Evolutionary conservation across 2,329 filamentous ascomycete genomes (phyloP), one percentile per base, ranked within the genome.

Genomic region (Venturia carpophila): DNA sequence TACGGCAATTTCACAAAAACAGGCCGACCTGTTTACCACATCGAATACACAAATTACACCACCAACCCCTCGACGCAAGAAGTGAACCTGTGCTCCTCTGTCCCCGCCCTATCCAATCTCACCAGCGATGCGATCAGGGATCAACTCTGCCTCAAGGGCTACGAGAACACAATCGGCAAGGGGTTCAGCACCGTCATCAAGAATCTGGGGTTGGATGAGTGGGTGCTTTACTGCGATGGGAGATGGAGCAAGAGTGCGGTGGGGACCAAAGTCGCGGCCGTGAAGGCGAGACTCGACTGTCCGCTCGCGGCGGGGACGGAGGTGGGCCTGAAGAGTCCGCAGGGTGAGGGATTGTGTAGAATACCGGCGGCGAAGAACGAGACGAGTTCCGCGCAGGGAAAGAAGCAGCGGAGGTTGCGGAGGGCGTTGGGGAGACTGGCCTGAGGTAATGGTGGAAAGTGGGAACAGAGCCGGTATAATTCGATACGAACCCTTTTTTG

Each of bases 1-100:
- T 65, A 63, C 24, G 76, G 71, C 74, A 75, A 66, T 69, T 71
- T 65, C 74, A 73, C 70, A 74, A 75, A 71, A 77, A n/a, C 43
- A 17, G 55, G 55, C 7, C 60, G 66, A 37, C 62, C 65, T 6
- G 62, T 66, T 2, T 66, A 58, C 21, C 63, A 66, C 24, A 65
- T 66, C 63, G 65, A 66, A 27, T 66, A 66, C 30, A 39, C 49
- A 15, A 58, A 58, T 11, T 58, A 58, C 19, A 58, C 52, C 6
- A 58, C 52, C 6, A 37, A 34, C 17, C 52, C 52, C 4, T 6
- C 15, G 3, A 58, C 52, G 0, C 5, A 30, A 4, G 52, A 37
- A 19, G 15, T 58, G 5, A 58, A 37, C 10, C 6, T 58, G 2
- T 58, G 52, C 30, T 58, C 52, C 19, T n/a, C 27, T 15, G 19